Evolutionary conservation across 2,329 filamentous ascomycete species (phyloP).

Genomic region (Fusarium chlamydosporum): DNA sequence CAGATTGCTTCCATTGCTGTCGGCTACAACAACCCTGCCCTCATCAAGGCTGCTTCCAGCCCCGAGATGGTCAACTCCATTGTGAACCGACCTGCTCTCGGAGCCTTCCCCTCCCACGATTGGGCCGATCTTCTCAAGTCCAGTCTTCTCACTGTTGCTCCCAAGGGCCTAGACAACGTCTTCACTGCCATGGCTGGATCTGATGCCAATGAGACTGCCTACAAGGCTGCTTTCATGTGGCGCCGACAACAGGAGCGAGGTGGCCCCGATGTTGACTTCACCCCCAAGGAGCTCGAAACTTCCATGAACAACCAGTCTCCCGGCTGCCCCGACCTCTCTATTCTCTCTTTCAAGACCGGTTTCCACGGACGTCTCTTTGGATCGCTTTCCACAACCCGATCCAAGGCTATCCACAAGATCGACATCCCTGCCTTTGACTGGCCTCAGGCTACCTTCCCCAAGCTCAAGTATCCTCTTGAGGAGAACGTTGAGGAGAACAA

Average conservation of each 20-base stretch:
- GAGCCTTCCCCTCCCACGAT: constrained; percentile 89
- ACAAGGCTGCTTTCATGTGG: constrained; percentile 97
- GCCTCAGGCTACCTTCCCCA: constrained; percentile 90
- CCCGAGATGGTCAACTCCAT: constrained; percentile 84
- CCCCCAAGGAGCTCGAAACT: constrained; percentile 78
- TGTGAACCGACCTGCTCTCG: constrained; percentile 90
- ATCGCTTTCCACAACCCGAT: constrained; percentile 87
- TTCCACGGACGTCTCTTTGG: constrained; percentile 95
- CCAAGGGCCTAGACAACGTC: constrained; percentile 86
- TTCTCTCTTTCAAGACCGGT: constrained; percentile 87
- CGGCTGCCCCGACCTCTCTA: constrained; percentile 82
- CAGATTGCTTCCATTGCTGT: constrained; percentile 95
- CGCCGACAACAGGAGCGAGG: constrained; percentile 85
- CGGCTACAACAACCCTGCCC: constrained; percentile 89
- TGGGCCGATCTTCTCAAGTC: constrained; percentile 85
- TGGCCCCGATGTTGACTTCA: constrained; percentile 82
- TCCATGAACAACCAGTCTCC: constrained; percentile 86
- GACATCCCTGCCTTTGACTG: constrained; percentile 96
- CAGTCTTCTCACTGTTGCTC: constrained; percentile 85
- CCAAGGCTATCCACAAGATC: constrained; percentile 94
- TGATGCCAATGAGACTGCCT: constrained; percentile 94
- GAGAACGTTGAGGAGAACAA: constrained; percentile 84
- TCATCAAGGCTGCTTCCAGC: constrained; percentile 77
- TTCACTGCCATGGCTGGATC: constrained; percentile 92
- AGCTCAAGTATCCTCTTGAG: constrained; percentile 88